Base-by-base conservation (phyloP, 208 protist species). In the Trypanosoma brucei region DNA sequence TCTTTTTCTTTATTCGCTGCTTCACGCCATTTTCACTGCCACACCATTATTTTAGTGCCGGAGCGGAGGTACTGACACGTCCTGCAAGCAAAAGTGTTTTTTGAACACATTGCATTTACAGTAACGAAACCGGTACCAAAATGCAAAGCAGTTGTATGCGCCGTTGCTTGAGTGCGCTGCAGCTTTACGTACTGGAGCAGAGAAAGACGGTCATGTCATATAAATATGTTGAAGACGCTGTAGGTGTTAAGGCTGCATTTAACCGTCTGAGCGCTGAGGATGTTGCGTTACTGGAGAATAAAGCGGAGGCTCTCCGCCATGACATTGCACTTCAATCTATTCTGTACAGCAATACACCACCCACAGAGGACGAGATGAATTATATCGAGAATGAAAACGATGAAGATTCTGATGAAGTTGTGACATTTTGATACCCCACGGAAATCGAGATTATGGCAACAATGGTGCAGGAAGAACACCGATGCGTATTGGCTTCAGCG, bases 131-230 rank as follows among this genome's bases (percentile, higher is more conserved):
- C 22, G 22, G 22, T 22, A 22, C 22, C 22, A 22, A 22, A 14
- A 68, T 71, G 65, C 57, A 35, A 6, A 34, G 3, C 52, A 55
- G 58, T 48, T 11, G 52, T 61, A 58, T 60, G 40, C n/a, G 65
- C 6, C 37, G 37, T 5, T 65, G 65, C 37, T 4, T 61, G 40
- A 70, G 40, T 1, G 74, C 73, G 8, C 59, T 67, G 13, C 75
- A 84, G 39, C 67, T 92, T 35, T 84, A 72, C 61, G 78, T 76
- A 0, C 59, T 93, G 4, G 55, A 70, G 9, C 71, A 71, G 45
- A 57, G 79, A 2, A 48, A 61, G 50, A 31, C 40, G 11, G 56
- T 57, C 4, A 46, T 68, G 45, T 83, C 77, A 57, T 79, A 83
- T 62, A 68, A 74, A 48, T 56, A 68, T 40, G 69, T 75, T 50